These are phyloP conservation scores for Haberlea rhodopensis DNA, from an alignment of 257 asterid genomes.

Conservation along the genomic window DNA sequence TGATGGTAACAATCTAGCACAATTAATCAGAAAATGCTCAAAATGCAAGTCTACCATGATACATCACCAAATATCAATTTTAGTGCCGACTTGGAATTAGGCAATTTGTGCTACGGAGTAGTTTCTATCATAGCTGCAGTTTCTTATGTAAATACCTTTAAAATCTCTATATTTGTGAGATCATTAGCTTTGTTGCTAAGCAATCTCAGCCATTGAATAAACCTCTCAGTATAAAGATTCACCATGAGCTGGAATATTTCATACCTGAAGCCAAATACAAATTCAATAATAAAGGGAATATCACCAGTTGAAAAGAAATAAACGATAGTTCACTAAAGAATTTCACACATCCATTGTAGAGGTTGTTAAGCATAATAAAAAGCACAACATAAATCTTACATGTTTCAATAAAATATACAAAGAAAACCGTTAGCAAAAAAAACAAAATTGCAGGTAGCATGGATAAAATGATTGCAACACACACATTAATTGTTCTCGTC, in stretches of 20 bases:
- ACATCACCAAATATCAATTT: conserved; percentile 12
- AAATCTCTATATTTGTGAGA: conserved; percentile 82
- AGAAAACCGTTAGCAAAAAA: too few relatives aligned
- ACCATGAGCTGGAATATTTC: conserved; percentile 99
- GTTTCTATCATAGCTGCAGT: conserved; percentile 17
- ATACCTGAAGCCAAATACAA: conserved; percentile 51
- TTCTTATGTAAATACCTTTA: conserved; percentile 58
- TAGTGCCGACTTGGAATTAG: conserved; percentile 8
- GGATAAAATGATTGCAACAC: too few relatives aligned
- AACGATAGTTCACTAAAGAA: conserved; percentile 5
- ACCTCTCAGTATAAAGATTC: conserved; percentile 95
- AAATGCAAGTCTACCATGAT: conserved; percentile 13
- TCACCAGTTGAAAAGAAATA: conserved; percentile 21
- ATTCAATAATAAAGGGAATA: conserved; percentile 16
- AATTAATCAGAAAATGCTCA: conserved; percentile 8
- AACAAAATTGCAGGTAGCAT: too few relatives aligned
- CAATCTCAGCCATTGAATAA: conserved; percentile 92
- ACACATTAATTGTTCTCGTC: too few relatives aligned
- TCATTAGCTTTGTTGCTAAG: conserved; percentile 92
- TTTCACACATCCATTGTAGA: conserved; percentile 5
- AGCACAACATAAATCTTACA: neutral
- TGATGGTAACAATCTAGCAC: conserved; percentile 10
- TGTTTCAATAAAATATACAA: too few relatives aligned
- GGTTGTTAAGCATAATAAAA: conserved; percentile 1
- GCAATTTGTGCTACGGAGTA: conserved; percentile 8